These are phyloP conservation scores for Marasmius oreades DNA, from an alignment of 1,284 basidiomycete species.

Conservation along the genomic window DNA sequence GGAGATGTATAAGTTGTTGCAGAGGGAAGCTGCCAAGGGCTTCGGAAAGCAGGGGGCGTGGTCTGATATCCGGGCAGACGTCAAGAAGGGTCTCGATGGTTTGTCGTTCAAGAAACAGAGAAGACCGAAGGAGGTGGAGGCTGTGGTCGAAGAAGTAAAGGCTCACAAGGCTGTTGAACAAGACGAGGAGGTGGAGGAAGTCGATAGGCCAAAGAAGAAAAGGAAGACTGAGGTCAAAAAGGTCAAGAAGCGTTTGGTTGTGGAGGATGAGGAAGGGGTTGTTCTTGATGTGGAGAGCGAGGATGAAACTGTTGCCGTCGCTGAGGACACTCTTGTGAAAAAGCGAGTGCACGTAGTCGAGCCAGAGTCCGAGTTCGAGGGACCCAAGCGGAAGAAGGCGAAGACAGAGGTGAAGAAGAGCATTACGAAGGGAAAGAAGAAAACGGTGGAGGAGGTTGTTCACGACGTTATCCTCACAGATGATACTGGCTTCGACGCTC, in stretches of 20 bases:
- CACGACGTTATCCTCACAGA: constrained; percentile 53
- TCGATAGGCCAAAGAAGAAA: constrained; percentile 33
- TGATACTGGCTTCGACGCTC: constrained; percentile 45
- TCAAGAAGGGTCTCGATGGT: constrained; percentile 51
- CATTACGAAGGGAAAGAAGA: constrained; percentile 33
- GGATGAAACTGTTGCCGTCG: constrained; percentile 26
- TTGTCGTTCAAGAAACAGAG: constrained; percentile 66
- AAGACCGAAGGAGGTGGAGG: constrained; percentile 32
- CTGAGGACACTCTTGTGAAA: constrained; percentile 20
- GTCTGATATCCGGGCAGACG: constrained; percentile 24
- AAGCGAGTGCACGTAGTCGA: constrained; percentile 35
- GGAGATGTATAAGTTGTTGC: constrained; percentile 52
- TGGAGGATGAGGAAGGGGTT: constrained; percentile 31
- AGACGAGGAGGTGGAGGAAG: constrained; percentile 22
- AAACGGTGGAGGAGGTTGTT: constrained; percentile 28
- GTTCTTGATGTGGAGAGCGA: constrained; percentile 39
- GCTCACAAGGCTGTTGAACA: constrained; percentile 17
- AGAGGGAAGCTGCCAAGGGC: constrained; percentile 16
- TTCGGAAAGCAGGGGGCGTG: constrained; percentile 17
- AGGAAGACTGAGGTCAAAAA: constrained; percentile 28
- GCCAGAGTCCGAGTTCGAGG: constrained; percentile 44
- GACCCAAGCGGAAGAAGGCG: constrained; percentile 40
- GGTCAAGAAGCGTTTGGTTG: constrained; percentile 24
- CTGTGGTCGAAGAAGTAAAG: constrained; percentile 28
- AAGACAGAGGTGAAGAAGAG: constrained; percentile 35